Evolutionary conservation across 371 early-diverging fungal genomes (phyloP).

Genomic region (Apophysomyces elegans): DNA sequence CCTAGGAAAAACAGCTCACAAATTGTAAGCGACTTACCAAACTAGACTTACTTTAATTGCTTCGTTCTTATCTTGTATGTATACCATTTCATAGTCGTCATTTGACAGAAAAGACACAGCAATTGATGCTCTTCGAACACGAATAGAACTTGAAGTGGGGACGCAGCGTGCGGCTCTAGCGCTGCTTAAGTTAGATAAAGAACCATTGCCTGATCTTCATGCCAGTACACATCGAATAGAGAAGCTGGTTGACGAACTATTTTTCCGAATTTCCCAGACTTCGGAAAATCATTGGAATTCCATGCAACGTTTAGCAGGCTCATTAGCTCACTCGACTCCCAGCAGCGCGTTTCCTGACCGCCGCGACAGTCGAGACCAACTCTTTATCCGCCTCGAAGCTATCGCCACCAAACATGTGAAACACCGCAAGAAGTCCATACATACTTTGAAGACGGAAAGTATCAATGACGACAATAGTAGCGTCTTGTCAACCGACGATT

Average conservation of each 20-base stretch:
- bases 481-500: conserved; percentile 19
- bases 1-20: not conserved
- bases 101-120: not conserved
- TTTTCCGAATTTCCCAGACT: not conserved
- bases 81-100: not conserved
- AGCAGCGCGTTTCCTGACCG: not conserved
- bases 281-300: conserved; percentile 13
- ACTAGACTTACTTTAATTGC: not conserved
- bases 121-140: not conserved
- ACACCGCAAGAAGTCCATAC: not conserved
- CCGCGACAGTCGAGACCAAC: not conserved
- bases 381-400: not conserved
- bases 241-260: not conserved
- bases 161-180: not conserved
- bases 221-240: not conserved
- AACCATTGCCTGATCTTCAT: not conserved
- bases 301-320: conserved; percentile 30
- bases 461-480: conserved; percentile 22
- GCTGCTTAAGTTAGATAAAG: not conserved
- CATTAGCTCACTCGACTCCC: conserved; percentile 14
- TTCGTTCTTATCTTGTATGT: not conserved
- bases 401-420: not conserved
- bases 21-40: not conserved
- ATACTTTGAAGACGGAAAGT: not conserved
- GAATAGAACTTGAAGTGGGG: not conserved